A percentile compares a stretch with the other conserved stretches of the same genome.
phyloP scores from a whole-genome alignment of 176 grass and related monocot species.

The Hordeum vulgare region DNA sequence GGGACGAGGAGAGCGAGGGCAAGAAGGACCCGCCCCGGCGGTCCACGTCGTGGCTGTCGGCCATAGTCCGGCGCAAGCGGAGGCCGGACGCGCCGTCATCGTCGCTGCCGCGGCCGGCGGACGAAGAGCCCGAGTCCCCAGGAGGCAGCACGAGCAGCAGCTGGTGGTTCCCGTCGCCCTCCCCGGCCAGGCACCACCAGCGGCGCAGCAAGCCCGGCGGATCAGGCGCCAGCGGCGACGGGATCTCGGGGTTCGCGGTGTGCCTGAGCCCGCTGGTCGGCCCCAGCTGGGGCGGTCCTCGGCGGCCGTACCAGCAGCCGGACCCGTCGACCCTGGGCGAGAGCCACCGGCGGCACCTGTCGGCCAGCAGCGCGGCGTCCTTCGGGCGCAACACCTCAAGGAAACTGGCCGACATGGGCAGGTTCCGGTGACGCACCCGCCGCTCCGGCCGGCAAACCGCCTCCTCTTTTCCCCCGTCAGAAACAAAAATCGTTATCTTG shows the following conservation, averaged over 20 bases:
- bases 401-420: constrained; percentile 54
- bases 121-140: constrained; percentile 43
- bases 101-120: not conserved
- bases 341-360: constrained; percentile 39
- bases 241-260: constrained; percentile 45
- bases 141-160: constrained; percentile 1
- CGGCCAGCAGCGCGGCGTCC: constrained; percentile 28
- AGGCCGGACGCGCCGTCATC: not conserved
- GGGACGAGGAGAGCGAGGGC: not conserved
- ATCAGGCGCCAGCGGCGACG: constrained; percentile 21
- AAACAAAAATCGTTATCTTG: not conserved
- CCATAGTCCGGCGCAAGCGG: constrained; percentile 35
- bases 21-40: constrained; percentile 12
- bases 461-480: not conserved
- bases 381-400: constrained; percentile 43
- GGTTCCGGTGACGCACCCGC: constrained; percentile 38
- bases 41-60: constrained; percentile 42
- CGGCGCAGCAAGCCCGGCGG: constrained; percentile 15
- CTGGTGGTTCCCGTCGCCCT: constrained; percentile 46
- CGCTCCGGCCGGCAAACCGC: not conserved
- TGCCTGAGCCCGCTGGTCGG: constrained; percentile 51
- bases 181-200: constrained; percentile 23
- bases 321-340: constrained; percentile 18
- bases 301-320: constrained; percentile 31
- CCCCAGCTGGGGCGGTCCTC: constrained; percentile 24